Base-by-base conservation (phyloP, 208 protist genomes). In the Leishmania arabica region DNA sequence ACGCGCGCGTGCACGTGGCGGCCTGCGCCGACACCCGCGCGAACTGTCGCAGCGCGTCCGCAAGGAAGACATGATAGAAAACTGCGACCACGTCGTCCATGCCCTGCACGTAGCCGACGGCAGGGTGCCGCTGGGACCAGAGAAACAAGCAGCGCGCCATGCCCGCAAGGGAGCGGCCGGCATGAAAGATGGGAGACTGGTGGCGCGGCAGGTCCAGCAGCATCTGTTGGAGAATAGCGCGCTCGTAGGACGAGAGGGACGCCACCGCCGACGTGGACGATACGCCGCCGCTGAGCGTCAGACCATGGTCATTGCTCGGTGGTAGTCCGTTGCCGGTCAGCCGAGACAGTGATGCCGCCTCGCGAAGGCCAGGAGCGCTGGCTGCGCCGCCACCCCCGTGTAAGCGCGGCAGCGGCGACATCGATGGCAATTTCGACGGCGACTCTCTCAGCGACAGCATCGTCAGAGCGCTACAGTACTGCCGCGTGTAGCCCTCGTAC, bases 21-120 rank as follows among this genome's bases (percentile, higher is more conserved):
- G 47, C 19, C 47, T 37, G 24, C 56, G 54, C 34, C 62, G 77
- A 65, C 47, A 81, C 74, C n/a, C 62, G 42, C 58, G 65, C 72
- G 21, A 56, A 9, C 79, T 93, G 87, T 31, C 85, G 79, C 45
- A 97, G 72, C 21, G 89, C 90, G 27, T 91, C 90, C 19, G 87
- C 77, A 56, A 98, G 80, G 83, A 99, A 99, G 51, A 97, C 91
- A 21, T 92, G 88, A 76, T 98, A 97, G 79, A 99, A 99, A 40
- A 98, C 90, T 49, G 86, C 91, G 24, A 98, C 87, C 15, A 99
- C 81, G 84, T 99, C 98, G 77, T 99, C 98, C 87, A 99, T 98
- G 78, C 98, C 98, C 83, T 99, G 97, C 71, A 99, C 98, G 84
- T 99, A 99, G 8, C 97, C 97, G 47, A 95, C 94, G 2, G 96